Evolutionary conservation across 257 asterid species (phyloP).

Genomic region (Misopates orontium): DNA sequence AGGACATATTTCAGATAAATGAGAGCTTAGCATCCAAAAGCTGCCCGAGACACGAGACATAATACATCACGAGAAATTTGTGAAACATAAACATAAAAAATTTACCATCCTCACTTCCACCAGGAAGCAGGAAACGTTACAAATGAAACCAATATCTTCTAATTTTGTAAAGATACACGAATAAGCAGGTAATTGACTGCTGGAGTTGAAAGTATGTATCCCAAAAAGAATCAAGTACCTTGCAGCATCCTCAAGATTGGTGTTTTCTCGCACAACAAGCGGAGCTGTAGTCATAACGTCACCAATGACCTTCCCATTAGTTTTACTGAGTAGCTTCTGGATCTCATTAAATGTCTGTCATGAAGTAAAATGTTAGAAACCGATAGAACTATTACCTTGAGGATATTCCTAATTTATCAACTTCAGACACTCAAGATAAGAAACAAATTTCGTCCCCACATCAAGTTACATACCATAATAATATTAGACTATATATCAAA

Average conservation of each 20-base stretch:
- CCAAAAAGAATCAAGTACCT: slow-evolving; percentile 41
- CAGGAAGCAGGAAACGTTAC: no score
- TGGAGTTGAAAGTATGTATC: neutral
- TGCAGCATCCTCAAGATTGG: slow-evolving; percentile 75
- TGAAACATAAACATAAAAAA: no score
- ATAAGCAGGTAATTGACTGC: neutral
- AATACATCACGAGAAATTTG: no score
- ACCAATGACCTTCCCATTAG: slow-evolving; percentile 63
- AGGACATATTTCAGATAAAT: no score
- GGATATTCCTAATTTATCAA: slow-evolving; percentile 17
- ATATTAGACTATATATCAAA: neutral
- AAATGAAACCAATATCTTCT: no score
- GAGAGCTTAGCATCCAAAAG: no score
- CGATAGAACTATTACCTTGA: slow-evolving; percentile 1
- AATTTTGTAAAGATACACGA: neutral
- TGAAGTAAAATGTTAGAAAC: slow-evolving; percentile 25
- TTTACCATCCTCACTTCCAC: no score
- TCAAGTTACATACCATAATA: neutral
- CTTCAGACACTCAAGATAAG: slow-evolving; percentile 1
- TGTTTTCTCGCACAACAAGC: slow-evolving; percentile 55
- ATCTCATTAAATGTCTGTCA: slow-evolving; percentile 70
- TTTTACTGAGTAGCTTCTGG: slow-evolving; percentile 65
- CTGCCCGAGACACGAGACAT: no score
- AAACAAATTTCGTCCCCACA: neutral
- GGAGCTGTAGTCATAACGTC: slow-evolving; percentile 71